Base-by-base conservation (phyloP, 768 basidiomycete species). In the Cubamyces sp. region DNA sequence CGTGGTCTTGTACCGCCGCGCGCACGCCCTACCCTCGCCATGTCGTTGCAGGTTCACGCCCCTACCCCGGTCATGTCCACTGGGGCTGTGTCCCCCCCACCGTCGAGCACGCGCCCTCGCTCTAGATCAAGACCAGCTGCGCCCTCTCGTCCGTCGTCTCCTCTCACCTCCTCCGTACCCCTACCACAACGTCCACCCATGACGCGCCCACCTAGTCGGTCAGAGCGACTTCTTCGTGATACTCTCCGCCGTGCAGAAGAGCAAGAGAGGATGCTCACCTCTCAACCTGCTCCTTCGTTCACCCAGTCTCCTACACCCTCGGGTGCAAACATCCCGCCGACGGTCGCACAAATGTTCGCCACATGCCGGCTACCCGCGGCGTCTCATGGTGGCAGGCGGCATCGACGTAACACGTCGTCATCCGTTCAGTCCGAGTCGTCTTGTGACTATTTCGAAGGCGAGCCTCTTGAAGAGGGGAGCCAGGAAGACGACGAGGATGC, bases 151-250 rank as follows among this genome's bases (percentile, higher is more conserved):
- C 69, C 73, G 28, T 57, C 60, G 18, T 69, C 68, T 50, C 66
- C 67, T 54, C 66, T 72, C 64, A 65, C 71, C 65, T 60, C 71
- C 61, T 51, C 53, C 45, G 66, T 68, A 65, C 64, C 54, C 51
- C 65, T 37, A 34, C 66, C 69, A 21, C 58, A 56, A 51, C 67
- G 71, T 21, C 68, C 71, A 49, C 69, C 70, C 8, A 71, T 72
- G 50, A 59, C 71, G 18, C 77, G 80, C 51, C 78, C 83, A 0
- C 74, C 83, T 0, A 82, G 81, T 39, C 78, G 83, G 57, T 84
- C 83, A 4, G 82, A 86, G 67, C 77, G 79, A 11, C 79, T 87
- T 48, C 77, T 87, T 51, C 77, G 85, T 53, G 80, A 86, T 64
- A 80, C 86, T 11, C 79, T 87, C 55, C 73, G 76, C 28, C 77